Evolutionary conservation across 306 rosid species (phyloP).

Genomic region (Lathyrus tuberosus): DNA sequence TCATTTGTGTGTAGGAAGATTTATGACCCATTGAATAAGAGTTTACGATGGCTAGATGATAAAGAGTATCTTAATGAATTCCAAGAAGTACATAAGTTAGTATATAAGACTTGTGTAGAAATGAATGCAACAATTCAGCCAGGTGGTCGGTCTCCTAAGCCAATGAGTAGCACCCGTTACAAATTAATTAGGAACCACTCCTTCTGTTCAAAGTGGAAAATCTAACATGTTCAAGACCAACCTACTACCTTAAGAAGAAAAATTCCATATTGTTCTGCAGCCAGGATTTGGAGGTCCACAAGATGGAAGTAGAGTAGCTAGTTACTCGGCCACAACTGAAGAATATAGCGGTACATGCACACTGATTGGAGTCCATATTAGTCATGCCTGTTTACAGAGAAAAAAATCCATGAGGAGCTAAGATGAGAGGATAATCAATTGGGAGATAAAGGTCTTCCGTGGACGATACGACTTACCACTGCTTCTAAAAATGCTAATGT

Average conservation of each 20-base stretch:
- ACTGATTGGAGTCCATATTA: conserved; percentile 82
- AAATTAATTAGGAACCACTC: conserved; percentile 93
- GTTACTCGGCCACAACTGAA: conserved; percentile 73
- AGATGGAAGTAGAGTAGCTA: conserved; percentile 80
- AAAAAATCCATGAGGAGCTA: conserved; percentile 91
- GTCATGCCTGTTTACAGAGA: conserved; percentile 83
- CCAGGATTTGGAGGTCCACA: conserved; percentile 74
- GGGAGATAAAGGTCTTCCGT: conserved; percentile 97
- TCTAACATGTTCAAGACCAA: conserved; percentile 86
- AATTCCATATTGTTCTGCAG: conserved; percentile 57
- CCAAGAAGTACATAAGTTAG: conserved; percentile 78
- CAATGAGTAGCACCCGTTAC: conserved; percentile 64
- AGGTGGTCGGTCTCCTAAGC: conserved; percentile 88
- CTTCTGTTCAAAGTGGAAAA: conserved; percentile 95
- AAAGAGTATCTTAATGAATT: conserved; percentile 72
- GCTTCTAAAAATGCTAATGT: no score
- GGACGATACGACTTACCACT: no score
- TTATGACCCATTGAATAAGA: conserved; percentile 73
- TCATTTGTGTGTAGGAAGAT: conserved; percentile 88
- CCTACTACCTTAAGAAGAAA: conserved; percentile 74
- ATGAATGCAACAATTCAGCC: conserved; percentile 80
- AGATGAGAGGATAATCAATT: conserved; percentile 95
- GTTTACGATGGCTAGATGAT: conserved; percentile 40
- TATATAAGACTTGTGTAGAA: conserved; percentile 64
- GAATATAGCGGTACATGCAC: conserved; percentile 45